Conservation (phyloP, 768 basidiomycete species). For the Hysterangium stoloniferum region DNA sequence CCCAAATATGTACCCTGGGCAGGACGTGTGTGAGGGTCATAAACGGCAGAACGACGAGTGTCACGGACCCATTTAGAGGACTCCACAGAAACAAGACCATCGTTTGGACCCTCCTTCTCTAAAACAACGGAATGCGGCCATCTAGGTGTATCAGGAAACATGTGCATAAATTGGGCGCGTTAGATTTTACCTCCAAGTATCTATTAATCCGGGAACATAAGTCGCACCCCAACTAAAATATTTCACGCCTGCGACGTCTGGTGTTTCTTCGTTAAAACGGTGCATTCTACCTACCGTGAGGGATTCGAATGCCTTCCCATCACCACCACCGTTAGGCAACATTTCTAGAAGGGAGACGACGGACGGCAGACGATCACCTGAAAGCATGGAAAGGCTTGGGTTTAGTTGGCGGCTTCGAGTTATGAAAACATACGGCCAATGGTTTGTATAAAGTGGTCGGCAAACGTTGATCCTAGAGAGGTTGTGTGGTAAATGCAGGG, state of each 20-base stretch:
- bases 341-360: constrained; percentile 52
- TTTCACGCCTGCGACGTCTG: constrained; percentile 66
- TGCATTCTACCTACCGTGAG: constrained; percentile 83
- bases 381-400: constrained; percentile 28
- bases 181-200: constrained; percentile 65
- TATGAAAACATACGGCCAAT: constrained; percentile 35
- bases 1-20: constrained; percentile 86
- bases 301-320: constrained; percentile 88
- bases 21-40: background rate
- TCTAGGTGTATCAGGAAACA: constrained; percentile 13
- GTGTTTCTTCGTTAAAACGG: constrained; percentile 79
- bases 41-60: constrained; percentile 1
- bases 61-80: constrained; percentile 73
- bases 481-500: background rate
- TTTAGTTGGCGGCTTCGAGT: constrained; percentile 13
- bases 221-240: constrained; percentile 97
- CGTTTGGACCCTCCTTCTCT: constrained; percentile 87
- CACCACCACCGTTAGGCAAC: constrained; percentile 87
- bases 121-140: constrained; percentile 77
- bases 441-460: constrained; percentile 77
- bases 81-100: constrained; percentile 84
- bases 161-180: background rate
- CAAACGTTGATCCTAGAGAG: constrained; percentile 79
- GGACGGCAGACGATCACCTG: constrained; percentile 30
- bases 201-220: constrained; percentile 83